Conservation (phyloP, 2,329 filamentous ascomycete genomes). For the Elsinoe arachidis region DNA sequence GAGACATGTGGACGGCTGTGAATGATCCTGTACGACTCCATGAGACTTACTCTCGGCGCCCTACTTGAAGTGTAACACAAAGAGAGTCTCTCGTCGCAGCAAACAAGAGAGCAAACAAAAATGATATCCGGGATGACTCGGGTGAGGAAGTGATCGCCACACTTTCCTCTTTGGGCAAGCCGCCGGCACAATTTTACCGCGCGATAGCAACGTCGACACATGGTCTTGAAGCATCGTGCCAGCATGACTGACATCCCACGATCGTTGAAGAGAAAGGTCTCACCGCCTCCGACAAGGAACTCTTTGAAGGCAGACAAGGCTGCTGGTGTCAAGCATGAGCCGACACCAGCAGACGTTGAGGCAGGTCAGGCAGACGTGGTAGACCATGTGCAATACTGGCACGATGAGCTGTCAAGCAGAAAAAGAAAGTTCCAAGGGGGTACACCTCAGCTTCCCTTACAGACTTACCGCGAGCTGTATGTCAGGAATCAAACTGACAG, state of each 20-base stretch:
- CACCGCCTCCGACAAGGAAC: conserved; percentile 23
- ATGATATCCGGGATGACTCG: conserved; percentile 1
- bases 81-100: no score
- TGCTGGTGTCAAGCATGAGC: conserved; percentile 3
- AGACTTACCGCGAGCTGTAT: conserved; percentile 40
- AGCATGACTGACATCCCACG: conserved; percentile 1
- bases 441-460: conserved; percentile 32
- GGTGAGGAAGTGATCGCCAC: background rate
- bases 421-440: background rate
- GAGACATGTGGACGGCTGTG: background rate
- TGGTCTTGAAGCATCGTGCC: background rate
- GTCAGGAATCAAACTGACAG: conserved; percentile 36
- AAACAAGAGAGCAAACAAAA: background rate
- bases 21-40: background rate
- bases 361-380: conserved; percentile 41
- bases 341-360: conserved; percentile 40
- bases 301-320: conserved; percentile 4
- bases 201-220: background rate
- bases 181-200: background rate
- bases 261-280: conserved; percentile 18
- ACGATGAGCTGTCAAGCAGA: conserved; percentile 24
- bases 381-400: conserved; percentile 43
- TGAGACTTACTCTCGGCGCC: background rate
- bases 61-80: background rate
- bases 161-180: background rate